Evolutionary conservation across 495 filamentous ascomycete genomes (phyloP), one percentile per base, ranked within the genome.

Genomic region (Penicillium cataractarum): DNA sequence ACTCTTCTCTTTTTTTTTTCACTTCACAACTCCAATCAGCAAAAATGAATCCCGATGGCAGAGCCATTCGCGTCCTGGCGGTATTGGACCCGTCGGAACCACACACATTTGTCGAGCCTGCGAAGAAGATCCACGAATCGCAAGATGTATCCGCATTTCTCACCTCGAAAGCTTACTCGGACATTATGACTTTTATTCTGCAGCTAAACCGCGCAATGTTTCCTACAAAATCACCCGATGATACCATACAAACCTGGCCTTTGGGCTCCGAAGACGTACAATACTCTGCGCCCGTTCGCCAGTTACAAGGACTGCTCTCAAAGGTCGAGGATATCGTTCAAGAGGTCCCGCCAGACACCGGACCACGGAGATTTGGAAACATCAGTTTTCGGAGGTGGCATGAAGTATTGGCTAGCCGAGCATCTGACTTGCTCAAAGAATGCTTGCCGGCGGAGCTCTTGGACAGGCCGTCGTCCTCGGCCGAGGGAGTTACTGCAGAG

Each of bases 351-450:
- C 93, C 92, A 7, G 90, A 96, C 67, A 82, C 83, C 15, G 93
- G 94, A 24, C 92, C 93, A 12, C 80, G 95, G 32, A 81, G 95
- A 56, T 99, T 97, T 72, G 95, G 96, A 6, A 98, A 99, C 73
- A 77, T 91, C 44, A 90, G 88, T 63, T 98, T 97, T 73, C 82
- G 93, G 22, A 89, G 79, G 65, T 99, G 93, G 92, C 83, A 90
- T 70, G 75, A 86, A 59, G 70, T 91, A 13, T 79, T 94, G 31
- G 86, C 88, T 58, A 79, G 83, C 55, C 78, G 87, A 24, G 76
- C 81, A 2, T 68, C 82, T 3, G 76, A 62, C 13, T 78, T 96
- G 17, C 74, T 99, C 26, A 73, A 82, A 33, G 79, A 88, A 56
- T 84, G 83, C 70, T 68, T 97, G 17, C 85, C 90, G 0, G 51